phyloP scores from a whole-genome alignment of 148 eudicot genomes.

The Rhododendron ferrugineum region DNA sequence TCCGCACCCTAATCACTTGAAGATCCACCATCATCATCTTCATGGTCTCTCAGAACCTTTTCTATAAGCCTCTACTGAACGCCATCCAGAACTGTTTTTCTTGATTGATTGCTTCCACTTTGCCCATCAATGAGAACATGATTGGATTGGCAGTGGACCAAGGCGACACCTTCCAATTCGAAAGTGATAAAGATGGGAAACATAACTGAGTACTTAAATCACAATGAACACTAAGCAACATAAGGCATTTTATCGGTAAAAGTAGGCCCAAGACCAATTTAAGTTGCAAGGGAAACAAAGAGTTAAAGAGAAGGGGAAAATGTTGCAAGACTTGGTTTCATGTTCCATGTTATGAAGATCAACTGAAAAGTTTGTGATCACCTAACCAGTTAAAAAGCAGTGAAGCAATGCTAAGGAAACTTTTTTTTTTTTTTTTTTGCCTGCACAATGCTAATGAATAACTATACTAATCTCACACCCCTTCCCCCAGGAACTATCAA shows the following conservation, averaged over 20 bases:
- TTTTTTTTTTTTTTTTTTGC: no score
- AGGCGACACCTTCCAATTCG: slow-evolving; percentile 55
- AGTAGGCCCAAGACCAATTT: no score
- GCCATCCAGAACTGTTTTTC: slow-evolving; percentile 42
- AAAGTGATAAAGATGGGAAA: background rate
- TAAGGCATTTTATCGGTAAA: background rate
- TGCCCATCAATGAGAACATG: slow-evolving; percentile 88
- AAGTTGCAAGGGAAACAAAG: no score
- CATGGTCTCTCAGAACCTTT: slow-evolving; percentile 35
- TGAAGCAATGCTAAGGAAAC: background rate
- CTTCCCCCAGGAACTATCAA: background rate
- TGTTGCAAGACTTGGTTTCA: no score
- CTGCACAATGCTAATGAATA: no score
- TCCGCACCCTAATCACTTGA: slow-evolving; percentile 46
- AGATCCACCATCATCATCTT: slow-evolving; percentile 58
- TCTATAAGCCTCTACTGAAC: slow-evolving; percentile 54
- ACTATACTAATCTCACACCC: background rate
- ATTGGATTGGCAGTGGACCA: slow-evolving; percentile 79
- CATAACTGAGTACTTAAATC: background rate
- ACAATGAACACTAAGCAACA: background rate
- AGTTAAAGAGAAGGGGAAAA: no score
- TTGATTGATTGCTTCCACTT: slow-evolving; percentile 48
- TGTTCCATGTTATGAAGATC: no score
- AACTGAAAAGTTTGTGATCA: no score
- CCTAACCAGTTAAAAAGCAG: background rate